These are phyloP conservation scores for Meripilus lineatus DNA, from an alignment of 1,284 basidiomycete genomes.

Conservation along the genomic window DNA sequence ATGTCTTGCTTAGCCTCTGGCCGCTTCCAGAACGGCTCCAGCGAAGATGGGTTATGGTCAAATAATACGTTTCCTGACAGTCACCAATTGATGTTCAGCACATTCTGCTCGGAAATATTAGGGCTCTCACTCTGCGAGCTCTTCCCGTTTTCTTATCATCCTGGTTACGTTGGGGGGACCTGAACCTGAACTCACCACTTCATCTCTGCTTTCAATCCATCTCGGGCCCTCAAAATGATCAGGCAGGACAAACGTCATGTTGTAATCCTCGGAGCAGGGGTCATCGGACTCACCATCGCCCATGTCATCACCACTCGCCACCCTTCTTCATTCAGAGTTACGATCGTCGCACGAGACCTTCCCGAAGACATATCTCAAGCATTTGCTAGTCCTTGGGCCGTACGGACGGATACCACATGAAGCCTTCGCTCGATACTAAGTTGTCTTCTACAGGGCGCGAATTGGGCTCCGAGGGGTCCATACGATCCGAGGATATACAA, in stretches of 20 bases:
- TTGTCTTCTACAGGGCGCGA: conserved; percentile 46
- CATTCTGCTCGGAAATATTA: too few species aligned
- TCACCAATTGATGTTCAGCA: too few species aligned
- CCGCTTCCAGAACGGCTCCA: too few species aligned
- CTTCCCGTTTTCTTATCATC: too few species aligned
- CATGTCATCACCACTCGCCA: conserved; percentile 30
- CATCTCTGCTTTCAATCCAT: not conserved
- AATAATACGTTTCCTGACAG: too few species aligned
- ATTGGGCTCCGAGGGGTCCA: conserved; percentile 53
- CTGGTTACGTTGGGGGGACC: too few species aligned
- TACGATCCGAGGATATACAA: conserved; percentile 31
- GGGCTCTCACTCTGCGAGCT: too few species aligned
- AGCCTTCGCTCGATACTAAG: conserved; percentile 1
- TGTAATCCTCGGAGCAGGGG: conserved; percentile 50
- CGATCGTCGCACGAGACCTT: conserved; percentile 61
- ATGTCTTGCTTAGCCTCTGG: too few species aligned
- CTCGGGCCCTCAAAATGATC: too few species aligned
- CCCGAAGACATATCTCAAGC: conserved; percentile 57
- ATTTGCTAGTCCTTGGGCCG: conserved; percentile 72
- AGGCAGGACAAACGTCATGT: conserved; percentile 19
- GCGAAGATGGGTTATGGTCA: too few species aligned
- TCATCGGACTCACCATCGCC: conserved; percentile 42
- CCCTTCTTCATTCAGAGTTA: conserved; percentile 37
- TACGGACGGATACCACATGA: conserved; percentile 25
- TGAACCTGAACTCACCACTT: too few species aligned